These are phyloP conservation scores for rapeseed (Brassica napus) DNA, from an alignment of 345 rosid genomes.

Conservation along the genomic window DNA sequence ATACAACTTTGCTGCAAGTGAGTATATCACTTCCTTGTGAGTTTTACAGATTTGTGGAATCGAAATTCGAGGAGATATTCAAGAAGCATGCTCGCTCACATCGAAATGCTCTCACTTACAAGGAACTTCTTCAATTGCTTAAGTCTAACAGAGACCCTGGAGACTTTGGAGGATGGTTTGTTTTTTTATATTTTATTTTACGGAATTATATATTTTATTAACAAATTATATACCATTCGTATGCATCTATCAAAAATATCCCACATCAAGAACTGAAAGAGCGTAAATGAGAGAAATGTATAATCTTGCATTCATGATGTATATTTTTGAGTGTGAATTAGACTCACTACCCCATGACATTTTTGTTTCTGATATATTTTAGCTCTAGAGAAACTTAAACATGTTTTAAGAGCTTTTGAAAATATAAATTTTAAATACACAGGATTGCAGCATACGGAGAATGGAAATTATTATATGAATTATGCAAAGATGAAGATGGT, in stretches of 20 bases:
- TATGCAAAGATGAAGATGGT: constrained; percentile 67
- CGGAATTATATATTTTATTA: not conserved
- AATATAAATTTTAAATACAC: not conserved
- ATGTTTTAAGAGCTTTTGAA: not conserved
- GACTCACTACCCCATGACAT: no score
- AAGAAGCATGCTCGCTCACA: constrained; percentile 50
- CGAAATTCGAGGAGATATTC: constrained; percentile 76
- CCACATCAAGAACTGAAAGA: no score
- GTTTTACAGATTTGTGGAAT: constrained; percentile 56
- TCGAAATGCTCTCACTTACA: constrained; percentile 48
- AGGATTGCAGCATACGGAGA: constrained; percentile 61
- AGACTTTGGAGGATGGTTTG: constrained; percentile 57
- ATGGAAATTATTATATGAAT: constrained; percentile 52
- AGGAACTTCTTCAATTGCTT: constrained; percentile 49
- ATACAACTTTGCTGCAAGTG: not conserved
- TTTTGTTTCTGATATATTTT: not conserved
- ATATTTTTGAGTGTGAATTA: no score
- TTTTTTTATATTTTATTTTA: not conserved
- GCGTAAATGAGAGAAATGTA: no score
- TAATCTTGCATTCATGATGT: no score
- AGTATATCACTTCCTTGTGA: not conserved
- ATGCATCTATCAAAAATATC: not conserved
- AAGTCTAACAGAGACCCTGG: constrained; percentile 55
- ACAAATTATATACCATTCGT: not conserved
- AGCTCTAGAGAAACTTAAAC: not conserved